phyloP scores from a whole-genome alignment of 495 filamentous ascomycete species.

The Xylaria longipes region DNA sequence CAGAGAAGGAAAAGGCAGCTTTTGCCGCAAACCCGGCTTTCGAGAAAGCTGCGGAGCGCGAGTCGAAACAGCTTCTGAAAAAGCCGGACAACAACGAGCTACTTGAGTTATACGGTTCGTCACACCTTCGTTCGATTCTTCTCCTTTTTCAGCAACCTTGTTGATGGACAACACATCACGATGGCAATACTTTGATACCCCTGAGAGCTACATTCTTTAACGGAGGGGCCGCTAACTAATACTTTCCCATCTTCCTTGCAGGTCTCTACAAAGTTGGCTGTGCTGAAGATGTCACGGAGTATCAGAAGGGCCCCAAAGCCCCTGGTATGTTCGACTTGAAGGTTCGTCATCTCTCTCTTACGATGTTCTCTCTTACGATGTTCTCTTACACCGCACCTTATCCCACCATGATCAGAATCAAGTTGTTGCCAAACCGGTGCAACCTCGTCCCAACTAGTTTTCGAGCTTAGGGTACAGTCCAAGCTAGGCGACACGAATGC shows the following conservation, averaged over 20 bases:
- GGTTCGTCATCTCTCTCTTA: slow-evolving; percentile 46
- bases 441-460: background rate
- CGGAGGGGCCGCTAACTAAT: background rate
- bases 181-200: background rate
- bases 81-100: slow-evolving; percentile 65
- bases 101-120: slow-evolving; percentile 58
- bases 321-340: slow-evolving; percentile 63
- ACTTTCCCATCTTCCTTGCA: slow-evolving; percentile 27
- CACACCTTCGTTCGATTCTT: background rate
- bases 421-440: background rate
- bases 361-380: too few species aligned
- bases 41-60: slow-evolving; percentile 62
- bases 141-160: background rate
- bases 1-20: slow-evolving; percentile 17
- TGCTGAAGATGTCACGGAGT: slow-evolving; percentile 54
- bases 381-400: background rate
- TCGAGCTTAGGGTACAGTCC: too few species aligned
- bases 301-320: slow-evolving; percentile 33
- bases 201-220: background rate
- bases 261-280: slow-evolving; percentile 60
- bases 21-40: slow-evolving; percentile 55
- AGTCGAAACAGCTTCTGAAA: slow-evolving; percentile 67
- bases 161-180: background rate
- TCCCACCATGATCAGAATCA: background rate
- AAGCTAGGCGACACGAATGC: background rate